Conservation (phyloP, 2,329 filamentous ascomycete species). For the Arthrobotrys conoides region DNA sequence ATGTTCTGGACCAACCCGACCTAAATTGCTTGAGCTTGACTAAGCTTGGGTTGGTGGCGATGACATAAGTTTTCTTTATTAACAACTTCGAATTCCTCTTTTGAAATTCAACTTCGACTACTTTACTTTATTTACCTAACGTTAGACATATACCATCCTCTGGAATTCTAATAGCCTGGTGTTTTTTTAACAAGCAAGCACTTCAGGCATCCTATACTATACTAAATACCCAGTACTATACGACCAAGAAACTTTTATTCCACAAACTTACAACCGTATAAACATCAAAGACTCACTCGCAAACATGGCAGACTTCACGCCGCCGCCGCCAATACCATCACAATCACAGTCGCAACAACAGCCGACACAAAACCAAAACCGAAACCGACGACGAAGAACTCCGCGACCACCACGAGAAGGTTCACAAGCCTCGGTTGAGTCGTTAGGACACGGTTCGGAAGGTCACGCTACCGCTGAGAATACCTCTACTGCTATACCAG, state of each 20-base stretch:
- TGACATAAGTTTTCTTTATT: conserved; percentile 7
- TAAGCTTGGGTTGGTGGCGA: conserved; percentile 8
- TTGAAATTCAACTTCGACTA: not conserved
- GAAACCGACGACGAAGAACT: conserved; percentile 39
- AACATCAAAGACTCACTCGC: conserved; percentile 6
- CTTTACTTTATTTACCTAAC: not conserved
- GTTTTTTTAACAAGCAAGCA: not conserved
- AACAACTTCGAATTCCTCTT: conserved; percentile 7
- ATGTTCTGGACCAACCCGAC: not conserved
- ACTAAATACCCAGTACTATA: not conserved
- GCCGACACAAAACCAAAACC: conserved; percentile 36
- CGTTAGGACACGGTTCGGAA: conserved; percentile 40
- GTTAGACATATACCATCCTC: not conserved
- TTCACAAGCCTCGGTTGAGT: conserved; percentile 39
- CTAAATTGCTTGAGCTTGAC: not conserved
- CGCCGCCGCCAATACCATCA: conserved; percentile 16
- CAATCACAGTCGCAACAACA: conserved; percentile 24
- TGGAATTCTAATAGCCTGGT: not conserved
- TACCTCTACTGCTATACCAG: not conserved
- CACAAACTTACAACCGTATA: not conserved
- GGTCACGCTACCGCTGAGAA: conserved; percentile 24
- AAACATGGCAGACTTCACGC: conserved; percentile 44
- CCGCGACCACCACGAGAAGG: conserved; percentile 48
- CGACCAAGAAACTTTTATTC: not conserved
- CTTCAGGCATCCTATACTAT: not conserved